Percentiles rank a stretch among this genome's conserved stretches.
phyloP scores from a whole-genome alignment of 495 filamentous ascomycete genomes.

The Cercophora samala region DNA sequence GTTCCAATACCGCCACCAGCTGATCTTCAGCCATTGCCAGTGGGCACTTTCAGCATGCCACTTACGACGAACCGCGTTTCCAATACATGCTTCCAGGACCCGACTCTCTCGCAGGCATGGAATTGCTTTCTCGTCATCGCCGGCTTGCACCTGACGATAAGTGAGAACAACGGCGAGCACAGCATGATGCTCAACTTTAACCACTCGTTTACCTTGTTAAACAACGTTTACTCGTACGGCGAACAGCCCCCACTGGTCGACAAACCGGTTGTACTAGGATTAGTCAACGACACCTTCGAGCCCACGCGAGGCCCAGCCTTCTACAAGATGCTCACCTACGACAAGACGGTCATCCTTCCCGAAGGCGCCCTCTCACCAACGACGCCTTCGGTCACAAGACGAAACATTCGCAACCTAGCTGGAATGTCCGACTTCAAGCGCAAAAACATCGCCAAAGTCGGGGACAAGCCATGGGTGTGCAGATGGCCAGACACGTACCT shows the following conservation, averaged over 20 bases:
- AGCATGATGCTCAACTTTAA: slow-evolving; percentile 35
- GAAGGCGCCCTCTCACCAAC: slow-evolving; percentile 45
- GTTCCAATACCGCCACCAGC: slow-evolving; percentile 57
- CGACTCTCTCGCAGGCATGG: slow-evolving; percentile 64
- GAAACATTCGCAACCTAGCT: slow-evolving; percentile 12
- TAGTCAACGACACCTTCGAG: slow-evolving; percentile 63
- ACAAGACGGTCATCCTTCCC: slow-evolving; percentile 77
- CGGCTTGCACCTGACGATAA: slow-evolving; percentile 35
- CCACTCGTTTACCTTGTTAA: slow-evolving; percentile 30
- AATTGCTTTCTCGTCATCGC: slow-evolving; percentile 51
- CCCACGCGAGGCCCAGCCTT: slow-evolving; percentile 66
- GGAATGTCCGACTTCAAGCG: slow-evolving; percentile 38
- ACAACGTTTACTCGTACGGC: slow-evolving; percentile 60
- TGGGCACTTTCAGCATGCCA: slow-evolving; percentile 64
- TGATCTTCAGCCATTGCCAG: slow-evolving; percentile 57
- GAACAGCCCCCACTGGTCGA: slow-evolving; percentile 64
- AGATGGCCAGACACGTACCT: slow-evolving; percentile 80
- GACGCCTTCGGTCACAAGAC: slow-evolving; percentile 15
- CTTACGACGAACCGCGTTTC: slow-evolving; percentile 53
- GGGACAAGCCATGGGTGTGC: slow-evolving; percentile 81
- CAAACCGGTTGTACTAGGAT: slow-evolving; percentile 47
- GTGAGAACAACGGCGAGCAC: slow-evolving; percentile 30
- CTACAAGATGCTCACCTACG: slow-evolving; percentile 65
- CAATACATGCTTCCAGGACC: slow-evolving; percentile 62
- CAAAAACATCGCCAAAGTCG: slow-evolving; percentile 51